Conservation (phyloP, 768 basidiomycete species). For the Dendrothele bispora region DNA sequence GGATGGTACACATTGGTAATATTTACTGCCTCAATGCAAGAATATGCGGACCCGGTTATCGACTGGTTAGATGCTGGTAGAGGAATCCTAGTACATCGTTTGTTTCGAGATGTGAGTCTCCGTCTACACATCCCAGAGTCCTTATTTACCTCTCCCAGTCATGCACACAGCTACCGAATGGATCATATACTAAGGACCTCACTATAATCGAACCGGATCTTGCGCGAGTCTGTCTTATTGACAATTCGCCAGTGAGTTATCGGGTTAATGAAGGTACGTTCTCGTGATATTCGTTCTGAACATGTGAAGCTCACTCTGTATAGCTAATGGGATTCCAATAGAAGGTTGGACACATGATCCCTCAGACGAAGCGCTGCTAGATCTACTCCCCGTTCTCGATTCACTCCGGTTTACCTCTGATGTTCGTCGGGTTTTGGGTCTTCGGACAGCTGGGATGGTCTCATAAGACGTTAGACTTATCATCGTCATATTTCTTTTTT, state of each 20-base stretch:
- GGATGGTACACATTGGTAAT: constrained; percentile 98
- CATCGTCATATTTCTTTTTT: constrained; percentile 15
- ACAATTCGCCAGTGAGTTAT: constrained; percentile 95
- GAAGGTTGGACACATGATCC: constrained; percentile 99
- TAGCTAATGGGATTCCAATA: constrained; percentile 98
- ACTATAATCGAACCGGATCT: constrained; percentile 87
- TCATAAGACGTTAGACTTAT: constrained; percentile 20
- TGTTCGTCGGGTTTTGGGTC: constrained; percentile 87
- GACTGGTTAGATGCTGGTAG: constrained; percentile 98
- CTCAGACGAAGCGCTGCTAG: constrained; percentile 92
- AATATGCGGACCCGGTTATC: constrained; percentile 99
- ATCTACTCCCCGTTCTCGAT: constrained; percentile 93
- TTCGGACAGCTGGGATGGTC: constrained; percentile 42
- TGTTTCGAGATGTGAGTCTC: constrained; percentile 90
- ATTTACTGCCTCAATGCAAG: constrained; percentile 98
- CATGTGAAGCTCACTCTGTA: constrained; percentile 7
- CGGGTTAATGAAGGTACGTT: constrained; percentile 85
- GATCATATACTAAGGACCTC: constrained; percentile 93
- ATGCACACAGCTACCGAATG: constrained; percentile 89
- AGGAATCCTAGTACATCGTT: constrained; percentile 82
- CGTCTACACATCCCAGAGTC: constrained; percentile 4
- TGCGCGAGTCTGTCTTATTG: constrained; percentile 89
- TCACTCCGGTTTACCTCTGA: constrained; percentile 95
- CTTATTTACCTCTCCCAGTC: constrained; percentile 48
- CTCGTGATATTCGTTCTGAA: not conserved